Base-by-base conservation (phyloP, 2,329 filamentous ascomycete genomes). In the Grosmannia clavigera region DNA sequence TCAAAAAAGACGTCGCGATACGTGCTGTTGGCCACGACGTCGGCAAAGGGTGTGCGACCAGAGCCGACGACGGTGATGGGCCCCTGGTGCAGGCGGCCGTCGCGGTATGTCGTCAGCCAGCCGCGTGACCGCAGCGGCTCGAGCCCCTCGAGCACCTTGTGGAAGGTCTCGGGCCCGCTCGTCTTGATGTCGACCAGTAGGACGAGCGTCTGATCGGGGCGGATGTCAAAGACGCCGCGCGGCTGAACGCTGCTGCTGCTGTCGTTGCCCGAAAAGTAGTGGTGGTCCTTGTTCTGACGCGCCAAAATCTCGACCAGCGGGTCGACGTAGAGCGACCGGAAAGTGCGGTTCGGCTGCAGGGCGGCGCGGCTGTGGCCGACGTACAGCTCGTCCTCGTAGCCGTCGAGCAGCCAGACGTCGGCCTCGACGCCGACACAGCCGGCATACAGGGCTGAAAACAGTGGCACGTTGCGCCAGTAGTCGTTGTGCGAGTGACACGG, bases 151-250 rank as follows among this genome's bases (percentile, higher is more conserved):
- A 81, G 64, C 0, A 86, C 77, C 55, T 77, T 70, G 0, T 75
- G 75, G 73, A 80, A 83, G 1, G 79, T 81, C 27, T 74, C 69
- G 4, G 70, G 67, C 1, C 78, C 80, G 31, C 76, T 69, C 2
- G 78, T 83, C 71, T 91, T 91, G 68, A 90, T 73, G 69, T 91
- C 87, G 35, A 91, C 77, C 5, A 90, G 76, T 4, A 91, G 75
- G 5, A 81, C 75, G 0, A 88, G 70, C 0, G 81, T 77, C 66
- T 82, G 81, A 1, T 67, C 66, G 0, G 81, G 78, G 62, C 78
- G 72, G 10, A 71, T 71, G 64, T 80, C 74, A 65, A 83, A 86
- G 10, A 90, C 72, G 14, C 86, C 86, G 63, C 74, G 73, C 1
- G 76, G 77, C 9, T 64, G 38, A 9, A 16, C 29, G 19, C 14